Evolutionary conservation across 768 basidiomycete species (phyloP).

Genomic region (Leccinum pellstonianum): DNA sequence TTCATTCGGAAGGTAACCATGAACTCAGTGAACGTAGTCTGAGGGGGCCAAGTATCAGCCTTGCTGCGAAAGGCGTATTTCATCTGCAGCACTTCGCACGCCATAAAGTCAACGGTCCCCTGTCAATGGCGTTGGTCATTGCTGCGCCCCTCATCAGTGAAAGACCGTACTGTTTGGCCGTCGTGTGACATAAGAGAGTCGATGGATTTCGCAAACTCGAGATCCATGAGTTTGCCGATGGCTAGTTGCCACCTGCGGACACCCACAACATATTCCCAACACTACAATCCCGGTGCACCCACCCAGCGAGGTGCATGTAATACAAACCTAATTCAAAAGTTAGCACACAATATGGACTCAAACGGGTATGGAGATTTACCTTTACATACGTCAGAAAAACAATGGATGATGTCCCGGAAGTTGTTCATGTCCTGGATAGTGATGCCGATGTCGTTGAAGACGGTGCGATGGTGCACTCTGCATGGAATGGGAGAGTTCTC

Average conservation of each 20-base stretch:
- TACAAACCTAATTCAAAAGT: neutral
- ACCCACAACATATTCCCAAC: neutral
- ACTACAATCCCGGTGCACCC: neutral
- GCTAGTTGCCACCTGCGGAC: neutral
- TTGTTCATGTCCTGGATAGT: neutral
- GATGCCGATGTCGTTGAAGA: neutral
- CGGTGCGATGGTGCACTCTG: neutral
- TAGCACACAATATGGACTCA: neutral
- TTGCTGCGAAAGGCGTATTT: neutral
- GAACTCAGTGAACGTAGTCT: neutral
- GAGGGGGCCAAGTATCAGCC: no score
- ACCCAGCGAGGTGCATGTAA: neutral
- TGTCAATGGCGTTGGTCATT: neutral
- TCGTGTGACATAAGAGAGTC: neutral
- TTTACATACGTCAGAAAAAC: neutral
- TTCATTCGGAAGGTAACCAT: neutral
- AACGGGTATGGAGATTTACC: neutral
- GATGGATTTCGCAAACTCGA: neutral
- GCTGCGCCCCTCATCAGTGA: neutral
- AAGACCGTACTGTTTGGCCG: neutral
- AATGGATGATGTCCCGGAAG: neutral
- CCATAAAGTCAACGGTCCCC: neutral
- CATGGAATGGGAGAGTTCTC: neutral
- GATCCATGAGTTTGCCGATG: neutral
- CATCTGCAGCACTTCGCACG: neutral